A percentile compares a stretch with the other conserved stretches of the same genome.
Conservation (phyloP, 108 stramenopile genomes). For the Conticribra weissflogii region DNA sequence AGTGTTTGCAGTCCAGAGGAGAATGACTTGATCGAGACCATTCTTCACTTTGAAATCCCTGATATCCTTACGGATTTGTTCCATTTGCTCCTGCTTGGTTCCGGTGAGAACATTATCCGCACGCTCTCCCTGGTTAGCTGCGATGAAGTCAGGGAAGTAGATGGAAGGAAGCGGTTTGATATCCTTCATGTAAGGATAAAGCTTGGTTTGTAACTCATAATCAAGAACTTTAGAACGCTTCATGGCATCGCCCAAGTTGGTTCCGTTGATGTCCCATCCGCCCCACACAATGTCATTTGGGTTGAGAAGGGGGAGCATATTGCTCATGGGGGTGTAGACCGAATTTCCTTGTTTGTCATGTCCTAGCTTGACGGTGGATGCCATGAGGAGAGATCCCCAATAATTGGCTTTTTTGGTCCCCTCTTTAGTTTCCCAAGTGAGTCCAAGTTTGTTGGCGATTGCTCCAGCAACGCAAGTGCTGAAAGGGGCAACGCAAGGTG, state of each 20-base stretch:
- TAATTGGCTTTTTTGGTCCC: conserved; percentile 91
- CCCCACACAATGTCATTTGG: conserved; percentile 97
- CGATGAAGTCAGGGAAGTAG: conserved; percentile 97
- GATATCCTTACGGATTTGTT: conserved; percentile 91
- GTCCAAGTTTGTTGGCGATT: conserved; percentile 90
- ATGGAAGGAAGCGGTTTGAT: conserved; percentile 90
- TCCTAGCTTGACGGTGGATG: conserved; percentile 94
- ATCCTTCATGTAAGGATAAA: conserved; percentile 91
- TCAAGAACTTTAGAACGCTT: conserved; percentile 90
- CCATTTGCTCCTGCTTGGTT: conserved; percentile 95
- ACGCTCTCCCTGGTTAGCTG: conserved; percentile 96
- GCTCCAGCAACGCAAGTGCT: conserved; percentile 89
- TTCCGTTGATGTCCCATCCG: conserved; percentile 96
- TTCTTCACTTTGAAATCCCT: conserved; percentile 89
- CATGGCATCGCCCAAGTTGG: conserved; percentile 95
- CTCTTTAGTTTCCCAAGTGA: conserved; percentile 94
- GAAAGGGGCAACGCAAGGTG: no score
- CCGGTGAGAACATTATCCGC: conserved; percentile 94
- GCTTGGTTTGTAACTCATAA: conserved; percentile 89
- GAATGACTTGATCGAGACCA: conserved; percentile 90
- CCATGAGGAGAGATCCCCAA: conserved; percentile 93
- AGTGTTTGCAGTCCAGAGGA: conserved; percentile 99
- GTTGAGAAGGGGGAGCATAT: conserved; percentile 93
- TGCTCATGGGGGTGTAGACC: conserved; percentile 89
- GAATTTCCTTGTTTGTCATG: conserved; percentile 82